phyloP scores from a whole-genome alignment of 345 rosid genomes.

The Eutrema heterophyllum region DNA sequence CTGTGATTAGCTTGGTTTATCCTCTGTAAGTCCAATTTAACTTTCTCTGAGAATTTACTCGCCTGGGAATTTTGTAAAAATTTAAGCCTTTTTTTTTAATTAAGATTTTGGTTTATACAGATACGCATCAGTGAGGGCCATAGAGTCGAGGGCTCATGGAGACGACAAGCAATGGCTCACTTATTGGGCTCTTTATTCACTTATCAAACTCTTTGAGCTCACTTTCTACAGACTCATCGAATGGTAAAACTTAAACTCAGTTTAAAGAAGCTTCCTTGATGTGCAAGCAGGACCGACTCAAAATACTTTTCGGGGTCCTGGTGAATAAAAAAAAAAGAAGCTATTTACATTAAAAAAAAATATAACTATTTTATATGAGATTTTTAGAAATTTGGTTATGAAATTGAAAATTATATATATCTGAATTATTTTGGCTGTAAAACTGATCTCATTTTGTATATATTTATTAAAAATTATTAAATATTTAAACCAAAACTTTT shows the following conservation, averaged over 20 bases:
- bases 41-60: not conserved
- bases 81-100: not conserved
- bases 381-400: too few relatives aligned
- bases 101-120: conserved; percentile 26
- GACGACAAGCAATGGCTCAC: conserved; percentile 86
- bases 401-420: too few relatives aligned
- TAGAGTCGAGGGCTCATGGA: conserved; percentile 54
- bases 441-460: too few relatives aligned
- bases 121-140: conserved; percentile 69
- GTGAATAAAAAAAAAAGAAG: too few relatives aligned
- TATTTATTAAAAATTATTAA: too few relatives aligned
- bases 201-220: conserved; percentile 72
- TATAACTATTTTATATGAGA: too few relatives aligned
- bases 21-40: conserved; percentile 57
- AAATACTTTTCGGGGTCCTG: too few relatives aligned
- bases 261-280: not conserved
- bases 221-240: conserved; percentile 57
- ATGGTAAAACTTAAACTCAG: conserved; percentile 31
- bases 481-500: too few relatives aligned
- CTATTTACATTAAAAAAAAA: too few relatives aligned
- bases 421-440: too few relatives aligned
- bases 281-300: too few relatives aligned
- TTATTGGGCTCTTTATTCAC: conserved; percentile 83
- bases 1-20: conserved; percentile 64
- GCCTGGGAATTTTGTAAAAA: not conserved